Evolutionary conservation across 805 yeast species (phyloP).

Genomic region (Hanseniaspora thailandica): DNA sequence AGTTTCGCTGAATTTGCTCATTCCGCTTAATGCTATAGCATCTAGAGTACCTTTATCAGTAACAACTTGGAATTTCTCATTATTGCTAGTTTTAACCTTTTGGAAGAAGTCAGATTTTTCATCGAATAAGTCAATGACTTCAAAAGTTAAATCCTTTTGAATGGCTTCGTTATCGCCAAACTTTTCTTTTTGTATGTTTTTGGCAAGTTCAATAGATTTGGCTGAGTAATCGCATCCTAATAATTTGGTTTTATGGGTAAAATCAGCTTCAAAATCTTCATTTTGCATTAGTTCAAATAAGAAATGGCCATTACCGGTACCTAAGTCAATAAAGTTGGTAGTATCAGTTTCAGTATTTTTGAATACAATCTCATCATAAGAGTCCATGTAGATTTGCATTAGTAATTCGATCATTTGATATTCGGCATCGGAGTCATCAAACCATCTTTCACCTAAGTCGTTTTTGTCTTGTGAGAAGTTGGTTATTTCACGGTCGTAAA

Average conservation of each 20-base stretch:
- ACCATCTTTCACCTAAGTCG: conserved; percentile 96
- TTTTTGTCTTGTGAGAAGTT: conserved; percentile 64
- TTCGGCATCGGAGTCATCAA: conserved; percentile 90
- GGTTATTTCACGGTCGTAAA: conserved; percentile 58
- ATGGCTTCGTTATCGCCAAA: conserved; percentile 24
- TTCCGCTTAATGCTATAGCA: conserved; percentile 80
- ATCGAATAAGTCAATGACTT: conserved; percentile 57
- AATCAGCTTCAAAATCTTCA: conserved; percentile 30
- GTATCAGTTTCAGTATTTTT: conserved; percentile 21
- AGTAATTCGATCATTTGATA: conserved; percentile 66
- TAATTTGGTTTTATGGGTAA: conserved; percentile 34
- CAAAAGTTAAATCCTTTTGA: conserved; percentile 35
- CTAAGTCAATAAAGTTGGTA: conserved; percentile 56
- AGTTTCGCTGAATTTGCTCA: conserved; percentile 35
- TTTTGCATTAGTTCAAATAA: conserved; percentile 58
- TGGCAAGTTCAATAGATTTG: conserved; percentile 67
- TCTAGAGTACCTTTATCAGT: conserved; percentile 93
- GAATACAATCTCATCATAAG: conserved; percentile 23
- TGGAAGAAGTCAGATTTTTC: conserved; percentile 14
- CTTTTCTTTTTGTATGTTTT: conserved; percentile 38
- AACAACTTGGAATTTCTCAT: conserved; percentile 52
- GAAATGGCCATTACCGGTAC: conserved; percentile 94
- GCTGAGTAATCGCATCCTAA: conserved; percentile 81
- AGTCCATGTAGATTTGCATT: conserved; percentile 32
- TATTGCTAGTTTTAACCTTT: conserved; percentile 23